These are phyloP conservation scores for Ogataea wickerhamii DNA, from an alignment of 805 yeast species.

Conservation along the genomic window DNA sequence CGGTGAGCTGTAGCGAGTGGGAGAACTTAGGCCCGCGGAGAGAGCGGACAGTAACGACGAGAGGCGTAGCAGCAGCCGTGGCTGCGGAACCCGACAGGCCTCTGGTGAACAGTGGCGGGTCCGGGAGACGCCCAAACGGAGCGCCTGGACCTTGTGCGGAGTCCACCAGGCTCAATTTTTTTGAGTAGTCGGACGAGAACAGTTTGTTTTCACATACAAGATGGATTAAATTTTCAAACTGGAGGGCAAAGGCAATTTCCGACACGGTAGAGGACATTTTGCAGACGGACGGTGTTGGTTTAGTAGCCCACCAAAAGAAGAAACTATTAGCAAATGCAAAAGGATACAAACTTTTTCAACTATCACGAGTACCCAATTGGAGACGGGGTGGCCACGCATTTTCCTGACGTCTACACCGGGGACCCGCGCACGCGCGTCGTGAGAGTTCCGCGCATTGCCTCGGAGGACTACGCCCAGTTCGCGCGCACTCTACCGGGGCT, in stretches of 20 bases:
- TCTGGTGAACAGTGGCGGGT: constrained; percentile 31
- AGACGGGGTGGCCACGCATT: constrained; percentile 51
- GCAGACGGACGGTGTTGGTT: neutral
- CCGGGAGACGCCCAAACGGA: neutral
- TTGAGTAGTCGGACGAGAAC: constrained; percentile 12
- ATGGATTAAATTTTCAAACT: constrained; percentile 45
- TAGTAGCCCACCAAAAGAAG: too few species aligned
- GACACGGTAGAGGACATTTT: constrained; percentile 18
- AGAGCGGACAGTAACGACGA: constrained; percentile 51
- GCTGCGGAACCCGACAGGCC: constrained; percentile 11
- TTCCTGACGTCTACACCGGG: constrained; percentile 51
- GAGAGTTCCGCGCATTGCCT: constrained; percentile 55
- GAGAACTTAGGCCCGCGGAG: constrained; percentile 70
- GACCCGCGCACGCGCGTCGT: constrained; percentile 49
- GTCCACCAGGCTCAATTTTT: constrained; percentile 8
- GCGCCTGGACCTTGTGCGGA: neutral
- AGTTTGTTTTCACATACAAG: constrained; percentile 36
- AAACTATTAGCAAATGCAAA: too few species aligned
- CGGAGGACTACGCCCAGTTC: constrained; percentile 49
- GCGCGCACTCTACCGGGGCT: constrained; percentile 52
- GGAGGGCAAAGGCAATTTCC: constrained; percentile 46
- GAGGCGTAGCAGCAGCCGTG: constrained; percentile 3
- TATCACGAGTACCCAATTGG: constrained; percentile 53
- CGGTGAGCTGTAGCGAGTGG: constrained; percentile 13
- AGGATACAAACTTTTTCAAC: constrained; percentile 56